These are phyloP conservation scores for Aspergillus taichungensis DNA, from an alignment of 495 filamentous ascomycete species.

Conservation along the genomic window DNA sequence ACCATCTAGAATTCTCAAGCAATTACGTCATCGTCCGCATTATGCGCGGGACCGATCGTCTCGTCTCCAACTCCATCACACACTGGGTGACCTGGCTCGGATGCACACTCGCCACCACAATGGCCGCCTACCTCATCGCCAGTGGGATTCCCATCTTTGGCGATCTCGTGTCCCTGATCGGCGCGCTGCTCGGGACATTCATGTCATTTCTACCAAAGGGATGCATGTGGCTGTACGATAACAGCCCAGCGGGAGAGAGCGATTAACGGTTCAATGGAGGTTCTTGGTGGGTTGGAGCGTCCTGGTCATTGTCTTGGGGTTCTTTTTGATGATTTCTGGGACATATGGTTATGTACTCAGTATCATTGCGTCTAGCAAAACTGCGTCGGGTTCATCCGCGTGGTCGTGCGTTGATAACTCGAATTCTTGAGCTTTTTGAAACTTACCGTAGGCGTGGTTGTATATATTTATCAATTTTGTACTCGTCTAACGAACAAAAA, in stretches of 20 bases:
- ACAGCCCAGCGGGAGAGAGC: slow-evolving; percentile 11
- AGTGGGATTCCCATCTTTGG: slow-evolving; percentile 28
- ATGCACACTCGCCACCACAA: slow-evolving; percentile 14
- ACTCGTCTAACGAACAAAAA: too few species aligned
- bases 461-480: too few species aligned
- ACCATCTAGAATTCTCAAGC: too few species aligned
- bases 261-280: neutral
- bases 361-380: slow-evolving; percentile 34
- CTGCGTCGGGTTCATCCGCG: neutral
- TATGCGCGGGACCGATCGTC: slow-evolving; percentile 23
- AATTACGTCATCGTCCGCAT: slow-evolving; percentile 31
- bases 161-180: slow-evolving; percentile 45
- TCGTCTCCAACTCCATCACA: slow-evolving; percentile 18
- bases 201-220: slow-evolving; percentile 20
- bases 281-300: slow-evolving; percentile 4
- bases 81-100: slow-evolving; percentile 30
- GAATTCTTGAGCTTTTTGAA: neutral
- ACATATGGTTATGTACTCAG: slow-evolving; percentile 44
- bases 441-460: too few species aligned
- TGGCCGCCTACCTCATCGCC: slow-evolving; percentile 22
- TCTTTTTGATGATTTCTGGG: slow-evolving; percentile 43
- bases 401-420: slow-evolving; percentile 15
- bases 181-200: slow-evolving; percentile 40
- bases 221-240: slow-evolving; percentile 33
- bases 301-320: slow-evolving; percentile 16